Base-by-base conservation (phyloP, 371 early-diverging fungal genomes). In the Quaeritorhiza haematococci region DNA sequence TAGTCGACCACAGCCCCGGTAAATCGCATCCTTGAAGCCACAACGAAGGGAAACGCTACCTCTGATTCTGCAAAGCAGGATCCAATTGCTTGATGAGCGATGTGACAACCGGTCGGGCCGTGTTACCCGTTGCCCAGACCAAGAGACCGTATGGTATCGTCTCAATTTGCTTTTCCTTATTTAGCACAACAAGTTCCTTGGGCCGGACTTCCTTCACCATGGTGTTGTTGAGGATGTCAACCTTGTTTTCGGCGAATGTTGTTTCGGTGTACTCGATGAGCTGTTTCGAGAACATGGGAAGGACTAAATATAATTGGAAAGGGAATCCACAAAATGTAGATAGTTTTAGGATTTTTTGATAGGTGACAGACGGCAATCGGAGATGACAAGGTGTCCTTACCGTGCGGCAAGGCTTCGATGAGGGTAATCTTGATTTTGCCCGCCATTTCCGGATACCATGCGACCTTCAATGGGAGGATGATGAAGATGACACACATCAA, bases 91-190 rank as follows among this genome's bases (percentile, higher is more conserved):
- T 72, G 75, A 90, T 88, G 63, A 93, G 66, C 44, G 87, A 79
- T 26, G 80, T 67, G 49, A 90, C 78, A 30, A 92, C 70, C 3
- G 92, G 88, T 34, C 92, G 81, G 17, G 90, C 74, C n/a, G 91
- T 90, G 68, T 93, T 95, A 32, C 96, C 94, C 1, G 95, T 92
- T 28, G 93, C 93, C 94, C 96, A 95, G 7, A 93, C 93, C 32
- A 93, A 72, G 51, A 93, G 68, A 42, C 95, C 95, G 58, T 89
- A 93, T 24, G 92, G 92, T 35, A 92, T 87, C 5, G 67, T 74
- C 26, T 82, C 81, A 8, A 71, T 55, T 38, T 82, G 67, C 65
- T 71, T 74, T 32, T 80, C 84, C 60, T 91, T 82, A 42, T 88
- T 79, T 64, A 86, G 80, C 23, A 93, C 88, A 45, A 86, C 72